phyloP scores from a whole-genome alignment of 768 basidiomycete species.

The Terana coerulea region DNA sequence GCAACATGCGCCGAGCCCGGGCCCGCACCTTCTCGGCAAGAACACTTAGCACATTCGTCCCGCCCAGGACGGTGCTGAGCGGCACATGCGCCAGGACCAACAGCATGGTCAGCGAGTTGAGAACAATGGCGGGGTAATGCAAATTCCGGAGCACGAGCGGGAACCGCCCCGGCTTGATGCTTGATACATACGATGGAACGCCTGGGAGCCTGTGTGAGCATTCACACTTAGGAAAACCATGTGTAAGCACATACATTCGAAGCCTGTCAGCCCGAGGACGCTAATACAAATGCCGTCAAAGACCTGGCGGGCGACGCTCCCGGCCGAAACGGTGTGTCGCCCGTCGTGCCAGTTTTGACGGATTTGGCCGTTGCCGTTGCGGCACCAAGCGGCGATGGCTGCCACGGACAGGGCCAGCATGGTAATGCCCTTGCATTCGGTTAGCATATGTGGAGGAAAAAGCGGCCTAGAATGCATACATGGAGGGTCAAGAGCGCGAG shows the following conservation, averaged over 20 bases:
- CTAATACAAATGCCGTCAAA: slow-evolving; percentile 69
- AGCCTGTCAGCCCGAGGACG: slow-evolving; percentile 58
- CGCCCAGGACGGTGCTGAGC: slow-evolving; percentile 40
- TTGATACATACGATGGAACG: slow-evolving; percentile 61
- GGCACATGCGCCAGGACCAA: slow-evolving; percentile 60
- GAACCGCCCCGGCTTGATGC: slow-evolving; percentile 52
- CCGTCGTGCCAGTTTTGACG: slow-evolving; percentile 47
- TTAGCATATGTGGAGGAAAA: background rate
- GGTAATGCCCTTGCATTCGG: slow-evolving; percentile 40
- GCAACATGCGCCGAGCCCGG: background rate
- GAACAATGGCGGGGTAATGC: slow-evolving; percentile 51
- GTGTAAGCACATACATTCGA: slow-evolving; percentile 48
- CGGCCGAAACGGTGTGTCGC: slow-evolving; percentile 25
- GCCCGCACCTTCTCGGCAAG: slow-evolving; percentile 52
- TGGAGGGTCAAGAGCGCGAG: slow-evolving; percentile 56
- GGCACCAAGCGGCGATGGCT: slow-evolving; percentile 48
- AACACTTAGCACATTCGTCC: slow-evolving; percentile 61
- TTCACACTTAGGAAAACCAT: background rate
- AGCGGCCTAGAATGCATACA: slow-evolving; percentile 33
- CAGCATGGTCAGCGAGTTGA: slow-evolving; percentile 55
- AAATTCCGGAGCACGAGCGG: slow-evolving; percentile 62
- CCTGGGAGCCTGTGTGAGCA: slow-evolving; percentile 31
- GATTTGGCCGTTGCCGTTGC: slow-evolving; percentile 44
- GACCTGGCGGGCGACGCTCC: slow-evolving; percentile 39
- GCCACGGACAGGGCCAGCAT: slow-evolving; percentile 54